Evolutionary conservation across 208 protist genomes (phyloP).

Genomic region (Phytomonas sp.): DNA sequence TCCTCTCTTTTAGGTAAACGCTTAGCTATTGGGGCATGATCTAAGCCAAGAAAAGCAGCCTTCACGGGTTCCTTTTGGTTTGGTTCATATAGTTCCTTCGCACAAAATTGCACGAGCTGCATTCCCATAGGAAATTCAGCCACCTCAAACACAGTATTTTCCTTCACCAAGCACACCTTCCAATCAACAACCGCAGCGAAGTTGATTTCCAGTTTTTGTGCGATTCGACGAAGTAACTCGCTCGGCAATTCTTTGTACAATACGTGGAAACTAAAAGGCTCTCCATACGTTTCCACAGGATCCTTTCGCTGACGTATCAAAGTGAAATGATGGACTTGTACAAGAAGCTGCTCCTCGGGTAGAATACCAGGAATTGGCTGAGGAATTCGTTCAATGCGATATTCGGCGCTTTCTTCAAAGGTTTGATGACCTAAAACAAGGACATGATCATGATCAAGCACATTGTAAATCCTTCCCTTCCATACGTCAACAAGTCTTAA

Average conservation of each 20-base stretch:
- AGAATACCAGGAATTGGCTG: conserved; percentile 35
- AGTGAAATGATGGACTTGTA: conserved; percentile 79
- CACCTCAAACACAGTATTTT: conserved; percentile 55
- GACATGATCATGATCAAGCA: conserved; percentile 61
- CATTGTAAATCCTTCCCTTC: conserved; percentile 75
- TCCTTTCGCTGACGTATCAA: conserved; percentile 51
- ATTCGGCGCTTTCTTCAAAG: conserved; percentile 84
- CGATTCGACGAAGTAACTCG: conserved; percentile 53
- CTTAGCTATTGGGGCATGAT: conserved; percentile 65
- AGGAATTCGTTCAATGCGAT: conserved; percentile 75
- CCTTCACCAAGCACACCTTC: conserved; percentile 78
- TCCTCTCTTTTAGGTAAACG: conserved; percentile 44
- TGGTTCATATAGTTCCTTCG: conserved; percentile 34
- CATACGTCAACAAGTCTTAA: conserved; percentile 83
- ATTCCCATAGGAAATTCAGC: conserved; percentile 46
- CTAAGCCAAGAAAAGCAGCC: conserved; percentile 76
- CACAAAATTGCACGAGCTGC: conserved; percentile 53
- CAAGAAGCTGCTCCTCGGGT: conserved; percentile 37
- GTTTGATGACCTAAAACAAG: conserved; percentile 61
- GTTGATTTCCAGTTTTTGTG: conserved; percentile 60
- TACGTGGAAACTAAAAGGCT: conserved; percentile 82
- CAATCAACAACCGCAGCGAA: conserved; percentile 69
- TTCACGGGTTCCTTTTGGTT: conserved; percentile 57
- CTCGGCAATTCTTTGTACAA: conserved; percentile 39
- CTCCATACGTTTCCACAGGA: conserved; percentile 68